Evolutionary conservation across 805 yeast species (phyloP), one percentile per base, ranked within the genome.

Genomic region (Candida coquimbonensis): DNA sequence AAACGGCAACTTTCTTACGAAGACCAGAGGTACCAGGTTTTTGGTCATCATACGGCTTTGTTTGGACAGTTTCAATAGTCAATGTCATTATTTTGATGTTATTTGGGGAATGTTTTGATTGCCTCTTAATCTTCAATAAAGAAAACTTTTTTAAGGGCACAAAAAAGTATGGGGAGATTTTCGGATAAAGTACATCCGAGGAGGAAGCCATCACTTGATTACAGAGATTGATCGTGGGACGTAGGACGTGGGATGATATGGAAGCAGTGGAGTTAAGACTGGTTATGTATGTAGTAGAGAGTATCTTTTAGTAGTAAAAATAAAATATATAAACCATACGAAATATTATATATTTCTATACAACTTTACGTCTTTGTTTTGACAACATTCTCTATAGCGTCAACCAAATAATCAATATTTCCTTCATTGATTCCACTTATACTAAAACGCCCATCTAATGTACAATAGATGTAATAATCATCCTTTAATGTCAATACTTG

Each of bases 21-120:
- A 91, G 78, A 24, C 99, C 99, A 8, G 98, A 91, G 21, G 99
- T 91, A 34, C 99, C 99, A 12, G 99, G 98, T 64, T 90, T 93
- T 65, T 91, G 99, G 68, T 90, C 99, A 38, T 67, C 73, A 66
- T 78, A 91, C 1, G 96, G 81, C 12, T 75, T 79, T 21, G 98
- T 90, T 35, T 75, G 61, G 38, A 87, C 72, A 21, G 61, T 53
- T 2, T 45, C 29, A 27, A 48, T 37, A 16, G 45, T 38, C 24
- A 49, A 49, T 36, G 52, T 36, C 55, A 26, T 43, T 25, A 11
- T 37, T 9, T 36, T 36, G 16, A n/a, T 33, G 12, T 31, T 13
- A n/a, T 13, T 13, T 9, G 24, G 7, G 6, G 13, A 6, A 3
- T 29, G 14, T 11, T 29, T 29, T 29, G 6, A 13, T 29, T 11